These are phyloP conservation scores for Blastobotrys ciferrii DNA, from an alignment of 1,139 yeast species.

Conservation along the genomic window DNA sequence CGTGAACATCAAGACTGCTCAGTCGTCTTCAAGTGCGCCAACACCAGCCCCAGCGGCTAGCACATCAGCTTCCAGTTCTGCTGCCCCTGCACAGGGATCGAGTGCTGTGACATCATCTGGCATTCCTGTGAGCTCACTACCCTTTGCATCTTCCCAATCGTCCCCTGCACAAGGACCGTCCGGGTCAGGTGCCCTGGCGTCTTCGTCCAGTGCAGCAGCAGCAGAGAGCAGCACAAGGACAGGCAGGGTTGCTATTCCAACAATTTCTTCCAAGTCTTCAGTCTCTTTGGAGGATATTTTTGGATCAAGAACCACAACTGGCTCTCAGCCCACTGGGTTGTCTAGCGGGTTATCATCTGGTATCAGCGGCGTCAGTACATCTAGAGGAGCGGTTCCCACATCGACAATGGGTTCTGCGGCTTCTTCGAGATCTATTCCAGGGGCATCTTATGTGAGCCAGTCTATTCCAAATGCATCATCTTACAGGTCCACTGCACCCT, in stretches of 20 bases:
- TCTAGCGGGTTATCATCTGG: conserved; percentile 2
- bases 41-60: too few relatives aligned
- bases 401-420: not conserved
- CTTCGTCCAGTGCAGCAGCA: conserved; percentile 9
- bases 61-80: too few relatives aligned
- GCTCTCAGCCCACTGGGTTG: conserved; percentile 13
- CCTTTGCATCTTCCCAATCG: not conserved
- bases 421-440: not conserved
- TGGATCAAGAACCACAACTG: conserved; percentile 10
- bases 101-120: too few relatives aligned
- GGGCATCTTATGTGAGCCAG: not conserved
- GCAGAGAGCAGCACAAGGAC: conserved; percentile 4
- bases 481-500: not conserved
- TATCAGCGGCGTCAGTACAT: not conserved
- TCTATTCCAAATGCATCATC: not conserved
- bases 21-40: too few relatives aligned
- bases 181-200: not conserved
- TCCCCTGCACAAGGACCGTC: not conserved
- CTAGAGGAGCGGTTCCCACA: too few relatives aligned
- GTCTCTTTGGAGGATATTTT: conserved; percentile 5
- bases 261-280: conserved; percentile 7
- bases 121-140: not conserved
- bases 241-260: conserved; percentile 6
- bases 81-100: too few relatives aligned
- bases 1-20: too few relatives aligned